Evolutionary conservation across 352 stramenopile genomes (phyloP).

Genomic region (Blastocystis sp.): DNA sequence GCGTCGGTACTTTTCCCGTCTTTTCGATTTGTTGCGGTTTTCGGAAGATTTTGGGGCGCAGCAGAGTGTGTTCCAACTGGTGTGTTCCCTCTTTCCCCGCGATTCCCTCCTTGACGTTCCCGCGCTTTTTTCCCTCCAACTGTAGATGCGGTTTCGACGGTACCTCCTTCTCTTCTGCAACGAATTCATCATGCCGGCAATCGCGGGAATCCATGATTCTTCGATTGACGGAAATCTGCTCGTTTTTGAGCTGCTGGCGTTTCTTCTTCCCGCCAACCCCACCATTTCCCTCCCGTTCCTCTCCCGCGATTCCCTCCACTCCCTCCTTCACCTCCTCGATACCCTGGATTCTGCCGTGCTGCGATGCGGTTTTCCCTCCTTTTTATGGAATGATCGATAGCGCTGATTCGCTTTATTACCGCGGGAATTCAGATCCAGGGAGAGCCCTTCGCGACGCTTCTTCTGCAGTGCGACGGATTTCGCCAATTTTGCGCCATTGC

Average conservation of each 20-base stretch:
- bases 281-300: background rate
- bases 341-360: background rate
- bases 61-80: slow-evolving; percentile 16
- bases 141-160: background rate
- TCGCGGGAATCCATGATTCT: background rate
- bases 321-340: background rate
- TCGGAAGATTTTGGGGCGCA: slow-evolving; percentile 1
- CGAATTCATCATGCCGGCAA: background rate
- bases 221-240: background rate
- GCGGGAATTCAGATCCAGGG: background rate
- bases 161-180: background rate
- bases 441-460: background rate
- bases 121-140: background rate
- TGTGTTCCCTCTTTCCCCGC: background rate
- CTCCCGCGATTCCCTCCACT: background rate
- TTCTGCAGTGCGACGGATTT: background rate
- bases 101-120: background rate
- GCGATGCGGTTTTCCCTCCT: background rate
- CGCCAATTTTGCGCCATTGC: background rate
- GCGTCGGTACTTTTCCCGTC: background rate
- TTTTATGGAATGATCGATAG: background rate
- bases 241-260: background rate
- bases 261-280: background rate
- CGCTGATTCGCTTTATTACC: background rate
- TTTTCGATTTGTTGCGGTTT: background rate